A percentile compares a stretch with the other conserved stretches of the same genome.
phyloP scores from a whole-genome alignment of 2,329 filamentous ascomycete species.

The Diaporthe citrichinensis region DNA sequence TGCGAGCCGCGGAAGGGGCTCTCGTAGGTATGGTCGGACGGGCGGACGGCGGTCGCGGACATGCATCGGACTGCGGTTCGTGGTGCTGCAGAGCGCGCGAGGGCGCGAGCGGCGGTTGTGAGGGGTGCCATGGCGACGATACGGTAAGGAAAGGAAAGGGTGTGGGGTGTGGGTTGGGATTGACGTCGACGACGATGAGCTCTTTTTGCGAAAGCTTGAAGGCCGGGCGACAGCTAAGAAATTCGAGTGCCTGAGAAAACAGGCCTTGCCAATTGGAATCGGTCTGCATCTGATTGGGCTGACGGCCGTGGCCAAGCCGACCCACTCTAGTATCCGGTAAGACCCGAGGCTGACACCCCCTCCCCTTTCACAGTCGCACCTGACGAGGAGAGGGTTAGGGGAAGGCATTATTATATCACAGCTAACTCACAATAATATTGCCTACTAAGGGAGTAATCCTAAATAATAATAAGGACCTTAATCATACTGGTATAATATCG shows the following conservation, averaged over 20 bases:
- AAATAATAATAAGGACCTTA: no score
- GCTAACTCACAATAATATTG: slow-evolving; percentile 43
- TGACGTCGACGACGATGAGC: slow-evolving; percentile 57
- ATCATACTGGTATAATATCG: no score
- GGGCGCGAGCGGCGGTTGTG: slow-evolving; percentile 75
- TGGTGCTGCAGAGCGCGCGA: slow-evolving; percentile 68
- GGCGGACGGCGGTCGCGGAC: slow-evolving; percentile 66
- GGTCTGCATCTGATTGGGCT: slow-evolving; percentile 38
- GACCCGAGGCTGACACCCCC: slow-evolving; percentile 6
- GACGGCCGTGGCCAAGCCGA: slow-evolving; percentile 26
- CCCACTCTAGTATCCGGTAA: slow-evolving; percentile 29
- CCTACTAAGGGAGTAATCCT: no score
- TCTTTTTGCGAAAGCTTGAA: slow-evolving; percentile 58
- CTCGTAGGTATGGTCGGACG: slow-evolving; percentile 64
- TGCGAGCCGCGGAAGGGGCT: slow-evolving; percentile 74
- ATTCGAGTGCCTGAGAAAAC: slow-evolving; percentile 42
- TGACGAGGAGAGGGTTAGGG: background rate
- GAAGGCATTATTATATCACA: no score
- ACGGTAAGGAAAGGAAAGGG: slow-evolving; percentile 43
- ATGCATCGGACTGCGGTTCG: slow-evolving; percentile 64
- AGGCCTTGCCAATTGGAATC: slow-evolving; percentile 41
- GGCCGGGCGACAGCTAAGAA: slow-evolving; percentile 42
- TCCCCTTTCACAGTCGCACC: background rate
- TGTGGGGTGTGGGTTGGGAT: slow-evolving; percentile 48
- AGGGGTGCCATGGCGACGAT: slow-evolving; percentile 74